Percentiles rank a stretch among this genome's conserved stretches.
phyloP scores from a whole-genome alignment of 805 yeast genomes.

The Wickerhamiella qilinensis region DNA sequence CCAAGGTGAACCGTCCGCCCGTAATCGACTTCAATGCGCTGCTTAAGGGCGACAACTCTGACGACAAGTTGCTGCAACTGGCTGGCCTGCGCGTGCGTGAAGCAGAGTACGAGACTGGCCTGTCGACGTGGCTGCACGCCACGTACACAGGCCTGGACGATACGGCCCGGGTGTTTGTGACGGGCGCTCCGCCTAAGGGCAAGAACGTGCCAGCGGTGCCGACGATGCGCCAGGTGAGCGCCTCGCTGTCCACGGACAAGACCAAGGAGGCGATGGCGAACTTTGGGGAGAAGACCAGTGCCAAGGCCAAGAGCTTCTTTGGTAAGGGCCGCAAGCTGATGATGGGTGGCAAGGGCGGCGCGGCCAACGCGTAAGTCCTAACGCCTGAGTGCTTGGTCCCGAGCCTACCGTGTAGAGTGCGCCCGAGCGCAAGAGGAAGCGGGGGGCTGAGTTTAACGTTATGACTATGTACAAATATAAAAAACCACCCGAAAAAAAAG shows the following conservation, averaged over 20 bases:
- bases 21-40: slow-evolving; percentile 20
- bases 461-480: no score
- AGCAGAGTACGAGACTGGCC: slow-evolving; percentile 20
- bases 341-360: no score
- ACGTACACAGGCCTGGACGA: slow-evolving; percentile 7
- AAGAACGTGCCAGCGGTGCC: slow-evolving; percentile 13
- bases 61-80: slow-evolving; percentile 17
- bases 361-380: no score
- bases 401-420: no score
- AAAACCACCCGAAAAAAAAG: no score
- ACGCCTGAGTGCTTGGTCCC: no score
- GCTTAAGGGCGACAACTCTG: slow-evolving; percentile 15
- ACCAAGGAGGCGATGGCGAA: slow-evolving; percentile 17
- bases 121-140: slow-evolving; percentile 19
- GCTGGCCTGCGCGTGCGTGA: slow-evolving; percentile 18
- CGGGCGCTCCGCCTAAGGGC: slow-evolving; percentile 19
- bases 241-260: slow-evolving; percentile 10
- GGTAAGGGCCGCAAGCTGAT: slow-evolving; percentile 19
- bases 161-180: slow-evolving; percentile 10
- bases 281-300: slow-evolving; percentile 21
- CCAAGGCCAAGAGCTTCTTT: slow-evolving; percentile 19
- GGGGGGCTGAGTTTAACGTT: no score
- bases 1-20: slow-evolving; percentile 19
- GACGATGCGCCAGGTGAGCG: slow-evolving; percentile 16
- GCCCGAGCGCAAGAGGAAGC: no score